Evolutionary conservation across 225 moss, liverwort and hornwort genomes (phyloP), one percentile per base, ranked within the genome.

Genomic region (Physcomitrellopsis africana): DNA sequence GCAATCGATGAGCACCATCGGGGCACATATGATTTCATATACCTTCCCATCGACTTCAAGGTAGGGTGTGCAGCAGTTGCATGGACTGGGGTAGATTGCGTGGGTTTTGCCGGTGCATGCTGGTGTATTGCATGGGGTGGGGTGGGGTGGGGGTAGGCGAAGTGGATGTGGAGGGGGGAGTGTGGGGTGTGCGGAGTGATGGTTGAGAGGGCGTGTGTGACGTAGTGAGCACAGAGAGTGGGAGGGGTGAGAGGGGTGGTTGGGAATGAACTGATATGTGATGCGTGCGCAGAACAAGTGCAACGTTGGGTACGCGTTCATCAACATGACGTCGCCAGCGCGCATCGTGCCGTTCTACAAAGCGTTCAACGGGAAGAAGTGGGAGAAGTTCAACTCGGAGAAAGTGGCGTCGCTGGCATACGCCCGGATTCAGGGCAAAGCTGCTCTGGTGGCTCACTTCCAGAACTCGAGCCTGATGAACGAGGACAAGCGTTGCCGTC

Each of bases 381-480:
- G 97, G 97, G 97, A 97, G 72, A 99, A 94, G 60, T 99, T 99
- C 60, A 99, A 99, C 70, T 94, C 94, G 53, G 97, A 99, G 78
- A 99, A 99, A 78, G 97, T 99, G 41, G 97, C 97, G 2, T 99
- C 97, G 11, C 82, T 99, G 64, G 97, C 97, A 24, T 99, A 99
- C 57, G 94, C 97, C 8, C 90, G 97, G 43, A 99, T 99, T 67
- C 97, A 99, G 86, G 97, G 97, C n/a, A 99, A 99, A 78, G 92
- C 97, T 75, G 97, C 97, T 24, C 89, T 99, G 46, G 94, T 94
- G 7, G 94, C 93, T 42, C 97, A 94, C 68, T 99, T 99, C 63
- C 97, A 99, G 57, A 99, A 99, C 80, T 99, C 94, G 15, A 93
- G 93, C 85, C 81, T 99, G 56, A 99, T 99, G 97, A 99, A 99